Conservation (phyloP, 2,329 filamentous ascomycete species). For the Coniochaeta sp. region DNA sequence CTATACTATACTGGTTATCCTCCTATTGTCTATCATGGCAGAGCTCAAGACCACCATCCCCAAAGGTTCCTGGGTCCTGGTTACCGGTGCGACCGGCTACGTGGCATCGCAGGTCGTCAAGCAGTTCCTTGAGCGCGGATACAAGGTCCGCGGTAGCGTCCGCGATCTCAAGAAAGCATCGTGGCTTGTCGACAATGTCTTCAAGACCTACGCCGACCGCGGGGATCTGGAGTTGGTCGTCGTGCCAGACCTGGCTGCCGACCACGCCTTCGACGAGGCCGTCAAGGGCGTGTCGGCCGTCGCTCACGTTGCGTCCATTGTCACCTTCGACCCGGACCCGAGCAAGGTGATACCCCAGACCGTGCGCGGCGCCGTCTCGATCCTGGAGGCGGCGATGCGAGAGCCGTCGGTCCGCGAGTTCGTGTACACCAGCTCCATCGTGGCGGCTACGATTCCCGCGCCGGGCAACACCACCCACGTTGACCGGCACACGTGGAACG, state of each 20-base stretch:
- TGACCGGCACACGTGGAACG: constrained; percentile 10
- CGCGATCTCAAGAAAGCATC: constrained; percentile 21
- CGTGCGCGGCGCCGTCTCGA: constrained; percentile 17
- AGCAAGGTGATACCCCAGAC: constrained; percentile 25
- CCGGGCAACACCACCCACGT: constrained; percentile 7
- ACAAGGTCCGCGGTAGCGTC: constrained; percentile 34
- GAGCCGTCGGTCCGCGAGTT: constrained; percentile 28
- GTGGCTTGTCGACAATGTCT: constrained; percentile 15
- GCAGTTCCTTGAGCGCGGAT: constrained; percentile 29
- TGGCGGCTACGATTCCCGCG: constrained; percentile 11
- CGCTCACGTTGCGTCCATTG: constrained; percentile 28
- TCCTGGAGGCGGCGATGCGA: constrained; percentile 25
- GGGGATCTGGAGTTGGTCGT: constrained; percentile 23
- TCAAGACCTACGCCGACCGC: constrained; percentile 14
- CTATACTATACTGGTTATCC: background rate
- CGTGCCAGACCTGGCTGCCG: constrained; percentile 23
- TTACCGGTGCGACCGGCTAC: constrained; percentile 37
- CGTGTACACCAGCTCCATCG: constrained; percentile 28
- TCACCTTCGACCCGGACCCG: constrained; percentile 24
- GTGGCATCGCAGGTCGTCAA: constrained; percentile 32
- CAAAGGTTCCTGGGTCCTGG: constrained; percentile 25
- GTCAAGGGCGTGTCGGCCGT: constrained; percentile 20
- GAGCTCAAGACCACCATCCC: constrained; percentile 11
- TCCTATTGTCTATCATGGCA: background rate
- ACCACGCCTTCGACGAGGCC: constrained; percentile 17